Evolutionary conservation across 352 stramenopile genomes (phyloP).

Genomic region (Phytophthora sp.): DNA sequence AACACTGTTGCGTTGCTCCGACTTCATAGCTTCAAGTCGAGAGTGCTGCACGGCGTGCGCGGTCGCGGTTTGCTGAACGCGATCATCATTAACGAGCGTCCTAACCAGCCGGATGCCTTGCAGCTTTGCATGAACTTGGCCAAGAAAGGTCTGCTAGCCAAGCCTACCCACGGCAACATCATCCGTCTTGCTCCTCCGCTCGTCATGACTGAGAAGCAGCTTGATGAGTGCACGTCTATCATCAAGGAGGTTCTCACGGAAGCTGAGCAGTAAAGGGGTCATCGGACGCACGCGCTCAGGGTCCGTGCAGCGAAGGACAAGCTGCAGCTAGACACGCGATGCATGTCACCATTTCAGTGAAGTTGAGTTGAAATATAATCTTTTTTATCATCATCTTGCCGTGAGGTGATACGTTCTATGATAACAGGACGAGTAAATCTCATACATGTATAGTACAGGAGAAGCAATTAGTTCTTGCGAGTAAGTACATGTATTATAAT

Average conservation of each 20-base stretch:
- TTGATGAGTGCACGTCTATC: slow-evolving; percentile 92
- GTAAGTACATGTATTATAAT: no score
- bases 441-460: no score
- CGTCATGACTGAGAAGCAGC: slow-evolving; percentile 93
- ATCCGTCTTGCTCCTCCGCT: slow-evolving; percentile 97
- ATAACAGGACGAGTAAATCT: no score
- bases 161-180: slow-evolving; percentile 99
- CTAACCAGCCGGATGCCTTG: slow-evolving; percentile 90
- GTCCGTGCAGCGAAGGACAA: slow-evolving; percentile 14
- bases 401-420: no score
- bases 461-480: no score
- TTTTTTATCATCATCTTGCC: no score
- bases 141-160: slow-evolving; percentile 97
- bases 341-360: no score
- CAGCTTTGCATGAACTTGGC: slow-evolving; percentile 96
- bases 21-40: slow-evolving; percentile 56
- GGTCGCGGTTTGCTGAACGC: slow-evolving; percentile 98
- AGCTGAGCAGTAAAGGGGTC: slow-evolving; percentile 56
- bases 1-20: slow-evolving; percentile 11
- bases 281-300: not conserved
- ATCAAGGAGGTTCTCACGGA: slow-evolving; percentile 78
- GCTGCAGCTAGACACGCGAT: slow-evolving; percentile 18
- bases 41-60: slow-evolving; percentile 84
- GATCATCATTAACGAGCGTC: slow-evolving; percentile 95
- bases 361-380: no score